These are phyloP conservation scores for Microdochium trichocladiopsis DNA, from an alignment of 2,329 filamentous ascomycete species.

Conservation along the genomic window DNA sequence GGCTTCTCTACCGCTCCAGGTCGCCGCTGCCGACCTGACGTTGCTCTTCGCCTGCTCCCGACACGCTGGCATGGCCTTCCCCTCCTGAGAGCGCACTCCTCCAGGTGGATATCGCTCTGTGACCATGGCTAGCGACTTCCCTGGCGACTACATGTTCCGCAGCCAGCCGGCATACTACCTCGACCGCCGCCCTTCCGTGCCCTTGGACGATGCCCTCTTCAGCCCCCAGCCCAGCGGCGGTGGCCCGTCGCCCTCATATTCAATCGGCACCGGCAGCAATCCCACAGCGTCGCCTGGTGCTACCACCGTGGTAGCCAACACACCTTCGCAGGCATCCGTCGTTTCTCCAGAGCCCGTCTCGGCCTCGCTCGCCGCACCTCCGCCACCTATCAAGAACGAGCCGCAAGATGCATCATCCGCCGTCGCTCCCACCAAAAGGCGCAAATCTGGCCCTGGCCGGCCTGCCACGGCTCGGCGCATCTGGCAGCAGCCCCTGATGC, in stretches of 20 bases:
- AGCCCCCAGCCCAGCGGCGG: background rate
- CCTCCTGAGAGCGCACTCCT: background rate
- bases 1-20: background rate
- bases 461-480: background rate
- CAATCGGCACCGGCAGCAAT: background rate
- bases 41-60: background rate
- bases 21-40: background rate
- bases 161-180: background rate
- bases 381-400: slow-evolving; percentile 8
- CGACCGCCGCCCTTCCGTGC: background rate
- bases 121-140: background rate
- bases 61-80: background rate
- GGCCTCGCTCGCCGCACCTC: slow-evolving; percentile 5
- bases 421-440: background rate
- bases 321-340: background rate
- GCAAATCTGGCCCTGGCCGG: background rate
- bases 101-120: background rate
- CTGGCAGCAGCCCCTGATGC: background rate
- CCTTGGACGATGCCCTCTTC: background rate
- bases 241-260: background rate
- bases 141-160: background rate
- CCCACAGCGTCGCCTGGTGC: background rate
- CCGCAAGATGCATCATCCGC: background rate
- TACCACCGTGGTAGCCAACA: background rate
- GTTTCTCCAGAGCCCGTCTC: background rate